Conservation (phyloP, 2,329 filamentous ascomycete genomes). For the Beauveria sp. region DNA sequence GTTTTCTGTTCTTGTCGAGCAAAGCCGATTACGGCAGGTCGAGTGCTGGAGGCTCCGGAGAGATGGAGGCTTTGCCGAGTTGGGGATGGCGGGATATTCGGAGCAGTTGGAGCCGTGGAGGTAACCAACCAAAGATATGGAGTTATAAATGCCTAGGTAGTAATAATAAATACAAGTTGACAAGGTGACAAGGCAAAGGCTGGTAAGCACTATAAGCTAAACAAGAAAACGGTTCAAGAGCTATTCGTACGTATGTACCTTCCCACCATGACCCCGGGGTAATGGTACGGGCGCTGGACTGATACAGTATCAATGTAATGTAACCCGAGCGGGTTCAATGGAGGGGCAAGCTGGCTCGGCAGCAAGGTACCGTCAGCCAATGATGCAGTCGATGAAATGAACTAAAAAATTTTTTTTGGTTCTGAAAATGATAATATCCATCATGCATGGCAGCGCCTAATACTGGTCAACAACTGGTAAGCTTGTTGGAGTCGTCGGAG, state of each 20-base stretch:
- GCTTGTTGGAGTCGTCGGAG: background rate
- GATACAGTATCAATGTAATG: background rate
- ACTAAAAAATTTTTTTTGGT: no score
- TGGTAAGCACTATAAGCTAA: background rate
- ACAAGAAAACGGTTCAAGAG: no score
- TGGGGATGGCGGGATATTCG: background rate
- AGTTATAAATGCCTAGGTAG: no score
- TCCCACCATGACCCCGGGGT: constrained; percentile 4
- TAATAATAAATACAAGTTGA: no score
- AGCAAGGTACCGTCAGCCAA: background rate
- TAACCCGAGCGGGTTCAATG: background rate
- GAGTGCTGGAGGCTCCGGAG: background rate
- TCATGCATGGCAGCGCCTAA: no score
- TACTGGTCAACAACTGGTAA: no score
- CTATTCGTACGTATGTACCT: background rate
- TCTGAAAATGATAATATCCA: no score
- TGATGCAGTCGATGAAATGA: background rate
- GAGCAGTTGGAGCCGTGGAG: background rate
- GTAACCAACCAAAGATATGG: no score
- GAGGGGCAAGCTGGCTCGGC: background rate
- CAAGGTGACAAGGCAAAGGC: background rate
- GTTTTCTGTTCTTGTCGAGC: background rate
- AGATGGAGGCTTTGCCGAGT: constrained; percentile 3
- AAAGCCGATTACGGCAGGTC: background rate
- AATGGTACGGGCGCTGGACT: background rate